Conservation (phyloP, 2,329 filamentous ascomycete species). For the Colletotrichum tropicale region DNA sequence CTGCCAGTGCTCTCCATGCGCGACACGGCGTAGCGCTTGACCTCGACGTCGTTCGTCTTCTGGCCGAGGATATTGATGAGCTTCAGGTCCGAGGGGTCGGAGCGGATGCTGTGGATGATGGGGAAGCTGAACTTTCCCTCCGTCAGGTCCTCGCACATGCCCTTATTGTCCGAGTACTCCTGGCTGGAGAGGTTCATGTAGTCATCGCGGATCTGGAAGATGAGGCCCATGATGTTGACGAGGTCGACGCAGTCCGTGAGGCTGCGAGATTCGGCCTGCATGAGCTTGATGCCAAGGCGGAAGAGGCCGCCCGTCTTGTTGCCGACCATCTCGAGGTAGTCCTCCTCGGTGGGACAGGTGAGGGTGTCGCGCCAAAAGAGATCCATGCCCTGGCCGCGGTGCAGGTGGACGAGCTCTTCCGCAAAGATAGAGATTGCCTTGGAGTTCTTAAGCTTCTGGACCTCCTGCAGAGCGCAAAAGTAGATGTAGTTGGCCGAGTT, state of each 20-base stretch:
- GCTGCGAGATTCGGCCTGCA: conserved; percentile 74
- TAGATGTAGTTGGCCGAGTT: conserved; percentile 92
- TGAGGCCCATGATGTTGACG: conserved; percentile 82
- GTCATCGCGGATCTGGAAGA: conserved; percentile 93
- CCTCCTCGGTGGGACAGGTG: conserved; percentile 83
- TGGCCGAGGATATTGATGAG: conserved; percentile 93
- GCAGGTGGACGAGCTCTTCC: conserved; percentile 83
- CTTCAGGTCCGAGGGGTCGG: conserved; percentile 75
- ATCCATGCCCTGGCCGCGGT: conserved; percentile 89
- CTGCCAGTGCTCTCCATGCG: conserved; percentile 93
- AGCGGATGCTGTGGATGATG: conserved; percentile 89
- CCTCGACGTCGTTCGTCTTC: conserved; percentile 82
- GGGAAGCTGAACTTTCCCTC: conserved; percentile 98
- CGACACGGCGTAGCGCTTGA: conserved; percentile 87
- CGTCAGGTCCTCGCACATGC: conserved; percentile 91
- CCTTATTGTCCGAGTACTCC: conserved; percentile 89
- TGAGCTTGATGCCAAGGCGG: conserved; percentile 82
- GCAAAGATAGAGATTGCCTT: conserved; percentile 73
- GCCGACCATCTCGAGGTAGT: conserved; percentile 93
- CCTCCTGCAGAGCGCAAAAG: conserved; percentile 78
- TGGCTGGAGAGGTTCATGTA: conserved; percentile 82
- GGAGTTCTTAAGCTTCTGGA: conserved; percentile 73
- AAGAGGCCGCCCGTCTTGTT: conserved; percentile 93
- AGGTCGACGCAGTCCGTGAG: conserved; percentile 78
- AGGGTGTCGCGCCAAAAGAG: conserved; percentile 88